Percentiles rank a stretch among this genome's conserved stretches.
Conservation (phyloP, 2,329 filamentous ascomycete genomes). For the Trichoderma pleuroti region DNA sequence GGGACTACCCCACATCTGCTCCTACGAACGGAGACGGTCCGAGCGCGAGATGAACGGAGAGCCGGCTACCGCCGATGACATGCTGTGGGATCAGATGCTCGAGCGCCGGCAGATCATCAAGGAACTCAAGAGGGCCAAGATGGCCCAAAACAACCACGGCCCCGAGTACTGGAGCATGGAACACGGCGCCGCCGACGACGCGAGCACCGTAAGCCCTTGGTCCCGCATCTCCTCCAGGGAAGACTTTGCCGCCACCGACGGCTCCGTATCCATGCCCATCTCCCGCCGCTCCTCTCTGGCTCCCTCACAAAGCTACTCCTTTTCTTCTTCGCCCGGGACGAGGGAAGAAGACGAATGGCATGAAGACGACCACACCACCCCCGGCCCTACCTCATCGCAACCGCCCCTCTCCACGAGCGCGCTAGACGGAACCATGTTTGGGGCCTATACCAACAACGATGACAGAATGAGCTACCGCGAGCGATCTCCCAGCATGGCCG, state of each 20-base stretch:
- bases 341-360: slow-evolving; percentile 34
- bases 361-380: slow-evolving; percentile 53
- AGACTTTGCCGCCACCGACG: slow-evolving; percentile 37
- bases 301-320: slow-evolving; percentile 48
- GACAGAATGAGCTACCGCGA: slow-evolving; percentile 52
- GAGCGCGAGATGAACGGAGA: slow-evolving; percentile 66
- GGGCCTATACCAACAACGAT: slow-evolving; percentile 54
- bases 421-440: slow-evolving; percentile 75
- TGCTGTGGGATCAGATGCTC: slow-evolving; percentile 56
- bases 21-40: slow-evolving; percentile 76
- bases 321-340: slow-evolving; percentile 36
- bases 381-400: slow-evolving; percentile 43
- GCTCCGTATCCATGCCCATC: slow-evolving; percentile 36
- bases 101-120: slow-evolving; percentile 58
- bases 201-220: slow-evolving; percentile 39
- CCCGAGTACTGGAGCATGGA: slow-evolving; percentile 81
- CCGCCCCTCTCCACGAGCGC: slow-evolving; percentile 54
- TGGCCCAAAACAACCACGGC: slow-evolving; percentile 47
- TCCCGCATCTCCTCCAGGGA: slow-evolving; percentile 43
- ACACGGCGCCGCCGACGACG: slow-evolving; percentile 60
- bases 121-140: slow-evolving; percentile 54
- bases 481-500: slow-evolving; percentile 75
- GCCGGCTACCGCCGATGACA: slow-evolving; percentile 56
- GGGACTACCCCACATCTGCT: slow-evolving; percentile 76
- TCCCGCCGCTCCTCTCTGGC: slow-evolving; percentile 44